Evolutionary conservation across 345 rosid genomes (phyloP).

Genomic region (Eucalyptus cloeziana): DNA sequence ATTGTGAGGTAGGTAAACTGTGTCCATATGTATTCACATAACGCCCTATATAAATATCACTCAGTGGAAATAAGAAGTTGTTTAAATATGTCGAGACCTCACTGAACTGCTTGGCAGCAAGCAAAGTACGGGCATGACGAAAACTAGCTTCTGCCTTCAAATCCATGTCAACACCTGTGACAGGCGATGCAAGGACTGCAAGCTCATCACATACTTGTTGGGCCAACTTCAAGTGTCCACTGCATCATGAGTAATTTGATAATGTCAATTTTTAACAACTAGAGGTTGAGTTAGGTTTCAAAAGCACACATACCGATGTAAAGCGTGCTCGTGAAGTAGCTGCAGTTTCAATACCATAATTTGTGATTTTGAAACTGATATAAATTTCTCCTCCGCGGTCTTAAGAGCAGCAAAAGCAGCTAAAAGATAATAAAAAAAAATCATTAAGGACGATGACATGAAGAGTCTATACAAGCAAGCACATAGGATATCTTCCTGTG

Average conservation of each 20-base stretch:
- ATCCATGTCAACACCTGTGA: constrained; percentile 81
- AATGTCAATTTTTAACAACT: neutral
- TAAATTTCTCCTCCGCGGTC: constrained; percentile 66
- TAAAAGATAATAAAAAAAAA: constrained; percentile 7
- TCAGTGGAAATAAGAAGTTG: neutral
- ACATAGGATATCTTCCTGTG: neutral
- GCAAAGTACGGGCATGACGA: constrained; percentile 86
- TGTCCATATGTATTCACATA: neutral
- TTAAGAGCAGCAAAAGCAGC: constrained; percentile 91
- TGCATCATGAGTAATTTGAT: constrained; percentile 1
- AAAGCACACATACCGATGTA: constrained; percentile 52
- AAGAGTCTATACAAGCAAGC: neutral
- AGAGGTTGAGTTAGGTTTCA: neutral
- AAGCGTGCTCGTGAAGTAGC: constrained; percentile 80
- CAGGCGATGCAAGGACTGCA: constrained; percentile 71
- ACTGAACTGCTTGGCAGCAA: constrained; percentile 86
- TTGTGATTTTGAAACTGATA: constrained; percentile 69
- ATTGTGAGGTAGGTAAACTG: neutral
- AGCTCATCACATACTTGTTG: constrained; percentile 81
- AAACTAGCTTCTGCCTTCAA: constrained; percentile 84
- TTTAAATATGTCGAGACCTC: constrained; percentile 28
- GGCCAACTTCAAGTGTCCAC: constrained; percentile 84
- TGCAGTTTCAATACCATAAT: constrained; percentile 75
- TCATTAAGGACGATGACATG: neutral
- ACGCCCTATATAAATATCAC: neutral